Base-by-base conservation (phyloP, 495 filamentous ascomycete genomes). In the Penicillium salamii region DNA sequence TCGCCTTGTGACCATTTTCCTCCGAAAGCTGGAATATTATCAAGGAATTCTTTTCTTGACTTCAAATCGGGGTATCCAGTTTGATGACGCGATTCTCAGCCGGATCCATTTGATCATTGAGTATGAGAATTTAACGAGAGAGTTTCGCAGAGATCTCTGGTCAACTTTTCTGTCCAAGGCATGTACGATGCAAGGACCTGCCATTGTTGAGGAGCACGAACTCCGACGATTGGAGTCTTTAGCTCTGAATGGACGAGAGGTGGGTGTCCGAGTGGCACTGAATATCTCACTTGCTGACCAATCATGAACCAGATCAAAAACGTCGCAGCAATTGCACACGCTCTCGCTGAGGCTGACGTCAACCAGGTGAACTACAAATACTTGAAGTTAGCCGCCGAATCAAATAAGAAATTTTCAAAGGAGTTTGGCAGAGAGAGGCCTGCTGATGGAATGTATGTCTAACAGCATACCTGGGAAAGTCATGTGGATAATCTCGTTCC, bases 21-120 rank as follows among this genome's bases (percentile, higher is more conserved):
- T 83, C 35, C 68, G 79, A 19, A 75, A 76, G 55, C 63, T 84
- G 3, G 79, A 84, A 61, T 82, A 82, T 57, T 82, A 75, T 41
- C 61, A 76, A 33, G 67, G 68, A 28, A 46, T 70, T 6, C 55
- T 71, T 21, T 68, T 67, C 50, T 42, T 68, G 23, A 69, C 66
- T 29, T 56, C 60, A 9, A 69, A 68, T 36, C 59, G 60, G 31
- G 46, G 37, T 21, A 55, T 54, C 15, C 21, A 57, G 28, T 59
- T 65, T 58, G 73, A 79, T 50, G 62, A 76, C 32, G 67, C 70
- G 17, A 67, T 78, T 53, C 54, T 68, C n/a, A 72, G 61, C 24
- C 62, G 72, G 1, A 71, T 78, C 34, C 72, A 79, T 50, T 33
- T 79, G 8, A 55, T 53, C 1, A 57, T 78, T 4, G 53, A 72